phyloP scores from a whole-genome alignment of 1,139 yeast genomes.

The Kluyveromyces sp. region DNA sequence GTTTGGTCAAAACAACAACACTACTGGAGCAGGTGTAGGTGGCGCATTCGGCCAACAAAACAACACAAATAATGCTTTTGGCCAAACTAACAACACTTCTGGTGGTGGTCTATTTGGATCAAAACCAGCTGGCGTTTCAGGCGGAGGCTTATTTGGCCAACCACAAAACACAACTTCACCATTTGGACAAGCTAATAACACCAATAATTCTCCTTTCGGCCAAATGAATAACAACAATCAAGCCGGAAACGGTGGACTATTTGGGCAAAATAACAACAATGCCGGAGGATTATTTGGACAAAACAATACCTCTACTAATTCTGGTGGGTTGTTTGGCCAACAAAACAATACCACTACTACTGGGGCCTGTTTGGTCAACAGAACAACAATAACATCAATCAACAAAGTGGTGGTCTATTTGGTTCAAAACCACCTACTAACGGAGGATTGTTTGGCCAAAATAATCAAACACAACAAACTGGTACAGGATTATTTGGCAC shows the following conservation, averaged over 20 bases:
- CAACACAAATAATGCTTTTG: constrained; percentile 31
- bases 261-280: constrained; percentile 25
- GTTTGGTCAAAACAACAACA: constrained; percentile 24
- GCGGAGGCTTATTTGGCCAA: constrained; percentile 10
- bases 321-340: constrained; percentile 16
- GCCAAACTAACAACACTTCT: not conserved
- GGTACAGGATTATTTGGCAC: constrained; percentile 33
- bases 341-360: constrained; percentile 8
- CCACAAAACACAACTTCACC: constrained; percentile 5
- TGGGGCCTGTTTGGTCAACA: constrained; percentile 30
- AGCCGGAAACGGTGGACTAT: constrained; percentile 26
- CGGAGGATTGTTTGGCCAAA: constrained; percentile 34
- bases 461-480: constrained; percentile 14
- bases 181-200: constrained; percentile 16
- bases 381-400: constrained; percentile 12
- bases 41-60: constrained; percentile 18
- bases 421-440: constrained; percentile 32
- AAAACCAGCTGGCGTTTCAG: not conserved
- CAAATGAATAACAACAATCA: constrained; percentile 11
- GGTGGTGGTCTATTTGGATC: constrained; percentile 8
- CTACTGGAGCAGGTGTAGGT: constrained; percentile 14
- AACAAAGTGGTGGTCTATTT: constrained; percentile 33
- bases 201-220: constrained; percentile 20
- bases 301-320: constrained; percentile 12
- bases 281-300: constrained; percentile 30